A percentile compares a stretch with the other conserved stretches of the same genome.
These are phyloP conservation scores for Colletotrichum sp. DNA, from an alignment of 2,329 filamentous ascomycete species.

Conservation along the genomic window DNA sequence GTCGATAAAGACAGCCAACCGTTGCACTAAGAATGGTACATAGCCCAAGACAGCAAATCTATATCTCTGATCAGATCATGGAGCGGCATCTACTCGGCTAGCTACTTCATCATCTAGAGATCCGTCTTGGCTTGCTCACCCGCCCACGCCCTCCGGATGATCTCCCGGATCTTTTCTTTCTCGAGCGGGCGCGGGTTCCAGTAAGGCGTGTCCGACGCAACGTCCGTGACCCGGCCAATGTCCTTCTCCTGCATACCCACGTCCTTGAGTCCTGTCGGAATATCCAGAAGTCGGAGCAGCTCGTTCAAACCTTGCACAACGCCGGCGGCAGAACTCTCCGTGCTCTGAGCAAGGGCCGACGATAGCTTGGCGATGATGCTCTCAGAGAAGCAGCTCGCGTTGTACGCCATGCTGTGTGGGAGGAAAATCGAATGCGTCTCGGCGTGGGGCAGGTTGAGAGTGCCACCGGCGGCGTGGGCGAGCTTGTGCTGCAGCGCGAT, in stretches of 20 bases:
- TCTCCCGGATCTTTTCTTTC: slow-evolving; percentile 53
- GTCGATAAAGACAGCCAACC: neutral
- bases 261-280: slow-evolving; percentile 55
- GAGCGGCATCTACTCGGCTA: neutral
- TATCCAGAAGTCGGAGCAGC: slow-evolving; percentile 37
- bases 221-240: slow-evolving; percentile 59
- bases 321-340: neutral
- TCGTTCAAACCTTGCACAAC: slow-evolving; percentile 16
- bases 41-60: neutral
- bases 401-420: slow-evolving; percentile 17
- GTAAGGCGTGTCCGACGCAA: slow-evolving; percentile 61
- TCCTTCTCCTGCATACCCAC: slow-evolving; percentile 64
- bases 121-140: slow-evolving; percentile 60
- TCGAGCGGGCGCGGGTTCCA: slow-evolving; percentile 62
- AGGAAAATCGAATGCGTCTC: slow-evolving; percentile 19
- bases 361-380: neutral
- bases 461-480: slow-evolving; percentile 13
- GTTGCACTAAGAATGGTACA: rapidly evolving
- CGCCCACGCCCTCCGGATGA: slow-evolving; percentile 61
- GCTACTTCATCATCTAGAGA: slow-evolving; percentile 36
- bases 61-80: neutral
- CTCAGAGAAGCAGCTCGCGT: neutral
- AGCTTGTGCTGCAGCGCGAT: slow-evolving; percentile 21
- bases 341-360: slow-evolving; percentile 6
- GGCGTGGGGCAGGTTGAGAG: slow-evolving; percentile 16